Percentiles rank a stretch among this genome's conserved stretches.
Evolutionary conservation across 768 basidiomycete genomes (phyloP).

Genomic region (Trametes coccinea): DNA sequence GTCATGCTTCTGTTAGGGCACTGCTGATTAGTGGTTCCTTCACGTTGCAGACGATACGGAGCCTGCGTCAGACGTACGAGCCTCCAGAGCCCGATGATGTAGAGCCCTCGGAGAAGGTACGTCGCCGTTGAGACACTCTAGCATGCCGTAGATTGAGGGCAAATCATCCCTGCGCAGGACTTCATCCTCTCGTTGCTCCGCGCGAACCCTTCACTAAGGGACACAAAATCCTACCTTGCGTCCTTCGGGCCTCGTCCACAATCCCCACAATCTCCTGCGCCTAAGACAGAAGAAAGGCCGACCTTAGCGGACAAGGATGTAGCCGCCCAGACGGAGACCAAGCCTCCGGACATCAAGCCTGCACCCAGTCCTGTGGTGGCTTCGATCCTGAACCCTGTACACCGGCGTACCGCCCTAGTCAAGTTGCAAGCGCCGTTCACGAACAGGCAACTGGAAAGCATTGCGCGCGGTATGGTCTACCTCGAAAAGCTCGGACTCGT

Average conservation of each 20-base stretch:
- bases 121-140: background rate
- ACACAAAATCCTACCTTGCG: constrained; percentile 86
- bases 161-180: constrained; percentile 55
- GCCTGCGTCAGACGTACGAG: constrained; percentile 22
- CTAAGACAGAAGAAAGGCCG: constrained; percentile 34
- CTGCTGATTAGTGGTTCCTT: background rate
- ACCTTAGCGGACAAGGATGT: constrained; percentile 22
- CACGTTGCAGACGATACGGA: constrained; percentile 30
- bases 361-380: constrained; percentile 55
- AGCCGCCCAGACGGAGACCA: constrained; percentile 30
- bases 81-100: constrained; percentile 28
- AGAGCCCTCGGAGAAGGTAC: constrained; percentile 34
- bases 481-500: constrained; percentile 95
- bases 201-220: constrained; percentile 88
- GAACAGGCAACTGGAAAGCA: constrained; percentile 90
- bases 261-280: constrained; percentile 30
- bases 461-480: constrained; percentile 90
- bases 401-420: constrained; percentile 88
- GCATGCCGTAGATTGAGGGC: background rate
- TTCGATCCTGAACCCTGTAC: constrained; percentile 82
- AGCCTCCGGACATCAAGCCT: constrained; percentile 36
- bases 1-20: background rate
- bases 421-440: constrained; percentile 97
- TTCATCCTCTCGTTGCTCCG: constrained; percentile 94
- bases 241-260: constrained; percentile 78